Percentiles rank a stretch among this genome's conserved stretches.
Evolutionary conservation across 805 yeast species (phyloP).

Genomic region (Wickerhamomyces strasburgensis): DNA sequence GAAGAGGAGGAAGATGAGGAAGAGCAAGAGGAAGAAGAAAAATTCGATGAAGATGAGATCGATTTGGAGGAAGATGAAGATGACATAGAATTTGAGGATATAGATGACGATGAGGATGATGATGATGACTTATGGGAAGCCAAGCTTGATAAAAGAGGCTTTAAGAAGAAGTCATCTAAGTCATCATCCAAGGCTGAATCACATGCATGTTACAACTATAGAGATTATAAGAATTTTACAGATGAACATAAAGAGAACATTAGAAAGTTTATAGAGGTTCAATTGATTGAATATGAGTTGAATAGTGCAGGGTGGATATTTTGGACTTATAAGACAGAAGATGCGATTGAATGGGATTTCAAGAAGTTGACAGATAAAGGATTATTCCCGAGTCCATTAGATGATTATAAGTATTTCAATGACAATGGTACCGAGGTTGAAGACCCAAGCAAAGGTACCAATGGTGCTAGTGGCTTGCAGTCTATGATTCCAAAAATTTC

Average conservation of each 20-base stretch:
- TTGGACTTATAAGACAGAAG: constrained; percentile 69
- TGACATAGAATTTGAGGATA: background rate
- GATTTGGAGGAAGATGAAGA: background rate
- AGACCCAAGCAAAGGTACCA: no score
- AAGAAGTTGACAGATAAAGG: constrained; percentile 41
- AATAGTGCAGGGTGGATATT: constrained; percentile 57
- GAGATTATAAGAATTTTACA: constrained; percentile 39
- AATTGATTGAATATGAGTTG: constrained; percentile 46
- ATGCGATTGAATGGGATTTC: constrained; percentile 65
- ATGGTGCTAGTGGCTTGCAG: no score
- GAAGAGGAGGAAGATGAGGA: background rate
- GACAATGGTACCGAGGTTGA: constrained; percentile 23
- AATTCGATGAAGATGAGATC: background rate
- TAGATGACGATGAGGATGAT: background rate
- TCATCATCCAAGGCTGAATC: no score
- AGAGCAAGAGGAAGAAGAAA: background rate
- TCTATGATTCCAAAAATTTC: no score
- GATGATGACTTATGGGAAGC: background rate
- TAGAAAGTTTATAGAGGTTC: constrained; percentile 56
- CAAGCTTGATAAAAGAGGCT: no score
- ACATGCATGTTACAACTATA: constrained; percentile 34
- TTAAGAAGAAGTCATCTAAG: no score
- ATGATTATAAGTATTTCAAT: constrained; percentile 43
- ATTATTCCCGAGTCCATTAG: constrained; percentile 60
- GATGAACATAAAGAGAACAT: constrained; percentile 36